A percentile compares a stretch with the other conserved stretches of the same genome.
These are phyloP conservation scores for Lodderomyces orthopsilosis DNA, from an alignment of 1,139 yeast genomes.

Conservation along the genomic window DNA sequence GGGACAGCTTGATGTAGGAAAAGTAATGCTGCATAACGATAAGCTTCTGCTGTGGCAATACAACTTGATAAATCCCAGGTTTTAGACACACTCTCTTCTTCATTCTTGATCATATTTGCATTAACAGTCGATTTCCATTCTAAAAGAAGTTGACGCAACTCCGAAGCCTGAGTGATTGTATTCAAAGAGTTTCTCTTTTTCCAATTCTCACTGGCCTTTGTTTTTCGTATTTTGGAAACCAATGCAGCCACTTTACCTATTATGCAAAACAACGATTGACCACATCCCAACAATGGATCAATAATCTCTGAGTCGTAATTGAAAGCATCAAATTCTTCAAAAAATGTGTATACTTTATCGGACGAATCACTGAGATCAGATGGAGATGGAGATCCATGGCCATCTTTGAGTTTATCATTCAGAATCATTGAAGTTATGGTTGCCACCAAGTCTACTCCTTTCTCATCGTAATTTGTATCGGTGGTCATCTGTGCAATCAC, in stretches of 20 bases:
- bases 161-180: conserved; percentile 54
- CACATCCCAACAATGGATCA: conserved; percentile 67
- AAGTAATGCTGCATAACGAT: conserved; percentile 54
- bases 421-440: conserved; percentile 31
- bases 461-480: conserved; percentile 41
- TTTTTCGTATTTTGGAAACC: conserved; percentile 46
- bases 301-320: conserved; percentile 37
- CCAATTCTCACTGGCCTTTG: conserved; percentile 14
- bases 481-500: conserved; percentile 65
- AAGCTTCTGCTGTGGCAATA: conserved; percentile 68
- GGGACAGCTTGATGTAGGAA: conserved; percentile 70
- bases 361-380: conserved; percentile 8
- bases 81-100: conserved; percentile 12
- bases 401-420: conserved; percentile 2
- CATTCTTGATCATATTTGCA: conserved; percentile 25
- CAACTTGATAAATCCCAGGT: conserved; percentile 59
- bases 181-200: conserved; percentile 36
- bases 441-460: conserved; percentile 43
- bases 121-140: conserved; percentile 54
- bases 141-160: conserved; percentile 49
- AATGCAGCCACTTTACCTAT: conserved; percentile 63
- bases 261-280: conserved; percentile 58
- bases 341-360: conserved; percentile 20
- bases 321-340: conserved; percentile 33
- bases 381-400: conserved; percentile 5